Base-by-base conservation (phyloP, 2,329 filamentous ascomycete genomes). In the Talaromyces albobiverticillius region DNA sequence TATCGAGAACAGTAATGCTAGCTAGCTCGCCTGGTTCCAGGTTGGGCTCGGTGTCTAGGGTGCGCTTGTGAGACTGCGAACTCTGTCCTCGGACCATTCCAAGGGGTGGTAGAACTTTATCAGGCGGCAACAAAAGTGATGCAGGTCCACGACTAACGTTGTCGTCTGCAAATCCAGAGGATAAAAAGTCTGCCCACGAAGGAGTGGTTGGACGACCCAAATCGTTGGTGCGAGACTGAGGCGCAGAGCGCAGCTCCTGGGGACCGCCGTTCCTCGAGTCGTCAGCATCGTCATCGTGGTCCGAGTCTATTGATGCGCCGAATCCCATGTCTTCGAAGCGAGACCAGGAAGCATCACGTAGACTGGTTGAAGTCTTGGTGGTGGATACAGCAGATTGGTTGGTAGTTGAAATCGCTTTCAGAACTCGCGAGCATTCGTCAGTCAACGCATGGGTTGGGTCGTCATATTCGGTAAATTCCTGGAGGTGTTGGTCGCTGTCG, bases 121-220 rank as follows among this genome's bases (percentile, higher is more conserved):
- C 92, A 0, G 91, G 91, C 0, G 93, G 92, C n/a, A 97, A 78
- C 23, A 96, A 76, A 46, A 95, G 74, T 48, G 88, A 88, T 1
- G 84, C 76, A 10, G 82, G 79, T 25, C 80, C 77, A 59, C 79
- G 79, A n/a, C 81, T 76, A n/a, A 80, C 81, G 56, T 87, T 85
- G 56, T 86, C 82, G 61, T 96, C 91, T 20, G 88, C 79, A 65
- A 99, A 99, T 1, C 94, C 94, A 40, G 91, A 90, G 1, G 91
- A 96, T 55, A 99, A 80, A 69, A 99, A 99, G 69, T 99, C 94
- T 3, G 94, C 94, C 94, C 94, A 99, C 0, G 94, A 97, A 1
- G 94, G 94, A 1, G 94, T 99, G 0, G 91, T 97, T 1, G 94
- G 94, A 55, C 94, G 83, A 32, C 83, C 90, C 43, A 88, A 72